Evolutionary conservation across 495 filamentous ascomycete genomes (phyloP), one percentile per base, ranked within the genome.

Genomic region (Penicillium canariense): DNA sequence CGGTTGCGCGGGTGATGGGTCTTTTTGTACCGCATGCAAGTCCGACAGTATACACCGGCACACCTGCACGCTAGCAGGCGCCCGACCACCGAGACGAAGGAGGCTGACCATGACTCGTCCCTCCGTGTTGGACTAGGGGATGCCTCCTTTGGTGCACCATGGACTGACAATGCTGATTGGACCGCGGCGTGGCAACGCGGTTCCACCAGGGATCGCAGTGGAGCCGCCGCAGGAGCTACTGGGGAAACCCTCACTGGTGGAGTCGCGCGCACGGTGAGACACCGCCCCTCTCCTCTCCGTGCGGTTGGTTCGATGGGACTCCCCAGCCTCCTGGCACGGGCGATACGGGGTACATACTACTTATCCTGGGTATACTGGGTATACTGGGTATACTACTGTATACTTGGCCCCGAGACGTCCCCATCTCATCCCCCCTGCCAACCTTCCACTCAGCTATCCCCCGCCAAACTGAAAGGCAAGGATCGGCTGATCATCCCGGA

Each of bases 201-300:
- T 10, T 14, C 43, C 28, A 36, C 32, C 45, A 20, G 36, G 45
- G 39, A 48, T 35, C 43, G 27, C 6, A 35, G 50, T 57, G 48
- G 48, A 53, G 49, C 40, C 43, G 8, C 44, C 45, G 18, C 36
- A 56, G 36, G 60, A 62, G 60, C 60, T 56, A 52, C 60, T 56
- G 55, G 56, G 52, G 56, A 48, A 59, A 56, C 39, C 39, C 34
- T 55, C 47, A 48, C 30, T 51, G 55, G 42, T 26, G 52, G 56
- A 59, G 36, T 48, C 40, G 35, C 8, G 27, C 17, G 15, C 15
- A 27, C 26, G 34, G 39, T 58, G 48, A 58, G 55, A 58, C 48
- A 58, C 26, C 25, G n/a, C 42, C 14, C 20, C 22, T 45, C 17
- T 45, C 23, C 26, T 1, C 31, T n/a, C n/a, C n/a, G n/a, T n/a